Evolutionary conservation across 495 filamentous ascomycete genomes (phyloP), one percentile per base, ranked within the genome.

Genomic region (Talaromyces thailandensis): DNA sequence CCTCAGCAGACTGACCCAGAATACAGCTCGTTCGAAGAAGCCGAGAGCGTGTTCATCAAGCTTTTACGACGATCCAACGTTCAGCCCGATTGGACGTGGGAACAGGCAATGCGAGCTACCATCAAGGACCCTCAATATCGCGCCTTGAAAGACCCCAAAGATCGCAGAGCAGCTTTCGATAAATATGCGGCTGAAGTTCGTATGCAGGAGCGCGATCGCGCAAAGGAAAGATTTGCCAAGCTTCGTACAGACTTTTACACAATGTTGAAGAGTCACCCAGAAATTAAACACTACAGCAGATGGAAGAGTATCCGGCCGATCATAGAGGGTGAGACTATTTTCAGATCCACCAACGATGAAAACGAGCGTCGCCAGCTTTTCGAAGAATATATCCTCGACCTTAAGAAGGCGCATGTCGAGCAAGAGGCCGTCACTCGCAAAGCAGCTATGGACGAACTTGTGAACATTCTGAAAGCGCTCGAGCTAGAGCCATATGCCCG

Each of bases 221-320:
- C 92, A 70, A 94, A 94, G 75, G 94, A 97, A 77, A 88, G 94
- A 77, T 84, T 95, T 70, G 85, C 91, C 67, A 98, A 96, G 76
- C 82, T 98, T 66, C 90, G 92, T 64, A 81, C 89, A 73, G 93
- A 98, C 78, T 99, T 98, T 77, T 88, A 86, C 67, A 93, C 87
- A 60, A 99, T 99, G 94, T 81, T 98, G 66, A 91, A 88, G 73
- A 93, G 92, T 64, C 95, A 98, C 73, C 91, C 93, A 68, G 94
- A 98, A 77, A 98, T 99, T 71, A 95, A 93, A 75, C 86, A 96
- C 67, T 98, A 96, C 75, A 97, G 93, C 63, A 89, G 93, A 61
- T 98, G 95, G 95, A 97, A 91, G 81, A 97, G 90, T 31, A 93
- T 93, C 62, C 87, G 90, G 48, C 92, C 92, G 18, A 96, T 96